A percentile compares a stretch with the other conserved stretches of the same genome.
Evolutionary conservation across 2,329 filamentous ascomycete species (phyloP).

Genomic region (Dryadomyces sulphureus): DNA sequence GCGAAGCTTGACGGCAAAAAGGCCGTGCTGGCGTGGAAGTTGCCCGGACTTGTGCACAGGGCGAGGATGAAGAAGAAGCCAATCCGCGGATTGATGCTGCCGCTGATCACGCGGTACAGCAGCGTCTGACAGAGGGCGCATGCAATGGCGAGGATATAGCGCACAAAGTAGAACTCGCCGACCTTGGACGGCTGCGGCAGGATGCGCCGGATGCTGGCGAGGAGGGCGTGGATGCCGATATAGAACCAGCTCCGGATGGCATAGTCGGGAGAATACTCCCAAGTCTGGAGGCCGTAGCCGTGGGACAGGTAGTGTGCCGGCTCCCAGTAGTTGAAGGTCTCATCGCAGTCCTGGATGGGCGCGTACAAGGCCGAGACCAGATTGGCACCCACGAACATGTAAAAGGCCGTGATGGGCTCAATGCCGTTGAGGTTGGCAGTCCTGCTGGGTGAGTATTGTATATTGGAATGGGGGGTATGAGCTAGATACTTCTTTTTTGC

Average conservation of each 20-base stretch:
- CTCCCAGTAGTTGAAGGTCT: constrained; percentile 99
- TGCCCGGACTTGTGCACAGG: constrained; percentile 68
- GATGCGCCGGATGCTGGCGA: constrained; percentile 52
- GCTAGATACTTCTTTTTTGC: constrained; percentile 32
- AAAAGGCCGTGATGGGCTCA: constrained; percentile 64
- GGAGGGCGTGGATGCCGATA: constrained; percentile 59
- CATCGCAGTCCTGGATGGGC: constrained; percentile 95
- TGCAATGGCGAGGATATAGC: constrained; percentile 55
- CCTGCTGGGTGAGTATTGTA: constrained; percentile 13
- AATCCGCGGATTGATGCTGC: constrained; percentile 66
- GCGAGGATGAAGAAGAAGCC: constrained; percentile 72
- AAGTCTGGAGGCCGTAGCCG: constrained; percentile 88
- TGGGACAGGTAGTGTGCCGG: constrained; percentile 88
- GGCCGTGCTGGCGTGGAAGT: constrained; percentile 80
- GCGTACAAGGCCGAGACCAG: constrained; percentile 64
- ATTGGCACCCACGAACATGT: constrained; percentile 61
- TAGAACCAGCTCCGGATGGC: constrained; percentile 95
- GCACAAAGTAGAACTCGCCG: constrained; percentile 76
- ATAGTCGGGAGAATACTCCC: constrained; percentile 95
- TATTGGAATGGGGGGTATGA: not conserved
- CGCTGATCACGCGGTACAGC: constrained; percentile 63
- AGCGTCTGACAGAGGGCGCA: constrained; percentile 75
- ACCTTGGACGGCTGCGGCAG: constrained; percentile 47
- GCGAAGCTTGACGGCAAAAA: constrained; percentile 91
- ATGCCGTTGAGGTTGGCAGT: constrained; percentile 44